Evolutionary conservation across 805 yeast species (phyloP), one percentile per base, ranked within the genome.

Genomic region (Yarrowia alimentaria): DNA sequence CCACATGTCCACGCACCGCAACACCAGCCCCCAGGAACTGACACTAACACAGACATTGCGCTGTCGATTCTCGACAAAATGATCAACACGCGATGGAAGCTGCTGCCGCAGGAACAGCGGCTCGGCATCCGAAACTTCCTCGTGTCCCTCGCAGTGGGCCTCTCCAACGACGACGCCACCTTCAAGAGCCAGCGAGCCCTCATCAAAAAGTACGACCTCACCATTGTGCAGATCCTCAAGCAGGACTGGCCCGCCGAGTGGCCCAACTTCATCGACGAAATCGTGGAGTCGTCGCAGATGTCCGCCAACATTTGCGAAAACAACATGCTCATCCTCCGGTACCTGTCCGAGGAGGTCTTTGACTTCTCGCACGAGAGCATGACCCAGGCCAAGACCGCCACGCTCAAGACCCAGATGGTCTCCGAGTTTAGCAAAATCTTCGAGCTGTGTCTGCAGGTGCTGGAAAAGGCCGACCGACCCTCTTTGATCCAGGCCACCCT

Each of bases 221-320:
- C 98, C 12, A 73, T 93, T 61, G 99, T 93, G 28, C 94, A 90
- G 63, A 83, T 93, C 48, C 78, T 93, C 62, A 93, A 93, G 63
- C 98, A 93, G 69, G 99, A 93, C 66, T 93, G 99, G 99, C 99
- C 99, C 25, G 87, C 83, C 60, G 85, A 90, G 66, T 93, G 99
- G 99, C 98, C 98, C 14, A 85, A 83, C 61, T 93, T 93, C 62
- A 85, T 93, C 45, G 96, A 96, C 13, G 99, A 93, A 66, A 78
- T 93, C 52, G 93, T 91, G 38, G 78, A 76, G 54, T 83, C 95
- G 57, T 82, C 94, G 37, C 79, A 87, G 56, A 80, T 91, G 11
- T 83, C 93, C 17, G 80, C 85, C 66, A 91, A 89, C 61, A 96
- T 93, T 48, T 93, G 99, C 71, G 99, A 93, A 68, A 93, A 93